Evolutionary conservation across 805 yeast species (phyloP).

Genomic region (Komagataella pseudopastoris): DNA sequence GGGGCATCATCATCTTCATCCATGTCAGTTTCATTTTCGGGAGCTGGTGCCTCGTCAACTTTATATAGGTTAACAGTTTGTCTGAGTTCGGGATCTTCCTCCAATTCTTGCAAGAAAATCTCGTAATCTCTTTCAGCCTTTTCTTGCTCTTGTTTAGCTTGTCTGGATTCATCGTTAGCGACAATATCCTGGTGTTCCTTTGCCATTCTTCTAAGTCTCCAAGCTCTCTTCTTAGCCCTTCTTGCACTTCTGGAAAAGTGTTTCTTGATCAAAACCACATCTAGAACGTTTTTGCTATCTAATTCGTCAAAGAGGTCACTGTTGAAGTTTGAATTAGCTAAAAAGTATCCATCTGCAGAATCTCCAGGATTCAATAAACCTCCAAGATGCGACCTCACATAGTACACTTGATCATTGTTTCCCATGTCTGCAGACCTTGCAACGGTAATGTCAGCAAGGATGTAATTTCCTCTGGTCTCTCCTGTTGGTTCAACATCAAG

Average conservation of each 20-base stretch:
- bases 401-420: constrained; percentile 67
- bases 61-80: constrained; percentile 83
- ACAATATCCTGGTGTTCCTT: constrained; percentile 84
- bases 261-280: constrained; percentile 82
- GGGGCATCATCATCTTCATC: constrained; percentile 69
- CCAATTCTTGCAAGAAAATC: constrained; percentile 89
- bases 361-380: constrained; percentile 95
- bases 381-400: constrained; percentile 85
- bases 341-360: constrained; percentile 81
- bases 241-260: constrained; percentile 68
- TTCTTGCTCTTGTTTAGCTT: constrained; percentile 79
- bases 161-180: constrained; percentile 54
- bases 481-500: constrained; percentile 93
- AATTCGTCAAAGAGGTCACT: constrained; percentile 70
- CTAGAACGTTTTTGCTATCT: constrained; percentile 56
- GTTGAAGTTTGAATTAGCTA: constrained; percentile 79
- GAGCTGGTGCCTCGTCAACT: constrained; percentile 22
- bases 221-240: constrained; percentile 65
- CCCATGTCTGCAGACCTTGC: constrained; percentile 89
- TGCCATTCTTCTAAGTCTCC: constrained; percentile 97
- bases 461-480: constrained; percentile 56
- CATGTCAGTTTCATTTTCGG: constrained; percentile 22
- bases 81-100: constrained; percentile 92
- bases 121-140: constrained; percentile 93
- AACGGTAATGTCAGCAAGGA: constrained; percentile 81